A percentile compares a stretch with the other conserved stretches of the same genome.
Conservation (phyloP, 257 asterid species). For the Solanum tarijense region DNA sequence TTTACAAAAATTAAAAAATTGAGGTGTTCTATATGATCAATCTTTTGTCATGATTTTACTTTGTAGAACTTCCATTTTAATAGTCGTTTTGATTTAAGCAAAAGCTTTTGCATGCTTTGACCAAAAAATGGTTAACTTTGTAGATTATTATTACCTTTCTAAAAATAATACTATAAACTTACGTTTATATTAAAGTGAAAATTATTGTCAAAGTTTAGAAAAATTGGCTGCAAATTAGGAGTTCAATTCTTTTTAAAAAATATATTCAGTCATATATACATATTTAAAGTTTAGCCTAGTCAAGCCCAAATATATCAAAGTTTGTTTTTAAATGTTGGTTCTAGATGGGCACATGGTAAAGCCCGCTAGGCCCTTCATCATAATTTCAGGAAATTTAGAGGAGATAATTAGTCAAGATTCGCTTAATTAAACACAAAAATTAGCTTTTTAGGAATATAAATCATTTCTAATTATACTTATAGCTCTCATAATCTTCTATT, state of each 20-base stretch:
- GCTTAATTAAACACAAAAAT: neutral
- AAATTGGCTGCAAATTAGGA: neutral
- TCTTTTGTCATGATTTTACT: neutral
- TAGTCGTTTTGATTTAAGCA: neutral
- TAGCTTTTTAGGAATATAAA: neutral
- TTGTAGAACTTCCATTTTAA: no score
- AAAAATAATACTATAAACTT: neutral
- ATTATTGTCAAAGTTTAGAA: neutral
- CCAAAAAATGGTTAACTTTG: neutral
- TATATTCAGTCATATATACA: neutral
- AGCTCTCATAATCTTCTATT: neutral
- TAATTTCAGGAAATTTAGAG: neutral
- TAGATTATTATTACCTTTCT: neutral
- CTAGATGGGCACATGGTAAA: neutral
- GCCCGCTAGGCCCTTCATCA: neutral
- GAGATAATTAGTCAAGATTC: neutral
- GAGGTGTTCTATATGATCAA: neutral
- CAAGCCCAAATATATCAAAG: neutral
- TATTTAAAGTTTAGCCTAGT: neutral
- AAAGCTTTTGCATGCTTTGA: neutral
- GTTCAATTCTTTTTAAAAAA: no score
- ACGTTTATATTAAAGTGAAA: neutral
- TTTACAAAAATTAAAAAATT: accelerated
- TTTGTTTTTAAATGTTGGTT: neutral
- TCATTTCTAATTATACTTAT: no score